A percentile compares a stretch with the other conserved stretches of the same genome.
Evolutionary conservation across 2,329 filamentous ascomycete genomes (phyloP).

Genomic region (Stylonectria norvegica): DNA sequence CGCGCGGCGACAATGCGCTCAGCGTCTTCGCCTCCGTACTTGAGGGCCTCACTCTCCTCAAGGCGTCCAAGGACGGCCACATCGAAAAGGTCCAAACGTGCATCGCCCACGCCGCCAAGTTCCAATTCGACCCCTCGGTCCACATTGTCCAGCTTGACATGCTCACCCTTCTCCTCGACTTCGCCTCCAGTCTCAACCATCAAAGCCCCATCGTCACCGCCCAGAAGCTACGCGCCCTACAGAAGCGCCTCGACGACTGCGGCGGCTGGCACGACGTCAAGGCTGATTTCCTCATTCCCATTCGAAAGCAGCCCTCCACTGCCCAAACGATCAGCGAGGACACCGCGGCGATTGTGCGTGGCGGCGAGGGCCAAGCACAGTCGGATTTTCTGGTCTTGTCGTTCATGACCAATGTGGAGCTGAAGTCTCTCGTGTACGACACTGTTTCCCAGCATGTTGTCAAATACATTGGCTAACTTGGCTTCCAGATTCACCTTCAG

Average conservation of each 20-base stretch:
- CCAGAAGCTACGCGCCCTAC: conserved; percentile 60
- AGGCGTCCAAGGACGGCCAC: conserved; percentile 60
- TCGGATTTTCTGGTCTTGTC: conserved; percentile 57
- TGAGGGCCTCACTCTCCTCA: conserved; percentile 67
- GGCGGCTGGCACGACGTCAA: conserved; percentile 47
- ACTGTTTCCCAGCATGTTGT: no score
- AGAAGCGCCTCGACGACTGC: conserved; percentile 58
- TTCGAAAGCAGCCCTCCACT: conserved; percentile 49
- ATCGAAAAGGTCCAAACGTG: conserved; percentile 69
- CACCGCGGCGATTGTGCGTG: conserved; percentile 51
- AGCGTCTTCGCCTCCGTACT: conserved; percentile 63
- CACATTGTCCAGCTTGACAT: conserved; percentile 62
- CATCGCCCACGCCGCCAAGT: conserved; percentile 68
- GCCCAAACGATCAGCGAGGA: conserved; percentile 54
- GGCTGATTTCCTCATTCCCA: conserved; percentile 52
- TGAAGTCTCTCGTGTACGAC: conserved; percentile 55
- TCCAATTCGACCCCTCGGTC: conserved; percentile 63
- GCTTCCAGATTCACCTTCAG: conserved; percentile 51
- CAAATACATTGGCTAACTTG: conserved; percentile 17
- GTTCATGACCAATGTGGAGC: conserved; percentile 58
- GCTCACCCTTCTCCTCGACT: conserved; percentile 64
- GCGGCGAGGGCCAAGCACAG: conserved; percentile 42
- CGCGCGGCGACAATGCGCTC: conserved; percentile 60
- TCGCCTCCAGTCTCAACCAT: conserved; percentile 65
- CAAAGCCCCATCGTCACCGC: conserved; percentile 55